Conservation (phyloP, 305 asterid genomes). For the Ajuga reptans region DNA sequence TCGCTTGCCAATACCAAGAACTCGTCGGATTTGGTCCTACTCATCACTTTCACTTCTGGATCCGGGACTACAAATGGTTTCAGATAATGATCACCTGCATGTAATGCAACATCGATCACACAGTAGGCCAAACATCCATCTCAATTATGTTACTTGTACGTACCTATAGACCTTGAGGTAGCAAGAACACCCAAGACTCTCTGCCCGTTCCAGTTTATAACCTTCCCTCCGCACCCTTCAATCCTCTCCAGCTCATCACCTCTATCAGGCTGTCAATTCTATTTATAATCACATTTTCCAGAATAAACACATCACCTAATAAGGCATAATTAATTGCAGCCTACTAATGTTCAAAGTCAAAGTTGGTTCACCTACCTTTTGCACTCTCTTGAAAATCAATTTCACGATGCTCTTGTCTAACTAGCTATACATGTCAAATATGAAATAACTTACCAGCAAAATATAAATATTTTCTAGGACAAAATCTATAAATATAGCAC, state of each 20-base stretch:
- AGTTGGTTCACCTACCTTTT: too few relatives aligned
- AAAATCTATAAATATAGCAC: too few relatives aligned
- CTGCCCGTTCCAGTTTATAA: conserved; percentile 62
- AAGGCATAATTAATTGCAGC: too few relatives aligned
- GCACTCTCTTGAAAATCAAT: too few relatives aligned
- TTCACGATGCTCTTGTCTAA: too few relatives aligned
- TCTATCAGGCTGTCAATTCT: conserved; percentile 53
- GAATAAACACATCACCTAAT: too few relatives aligned
- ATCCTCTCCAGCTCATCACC: conserved; percentile 65
- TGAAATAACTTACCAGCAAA: too few relatives aligned
- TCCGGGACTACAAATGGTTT: conserved; percentile 58
- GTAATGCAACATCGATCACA: not conserved
- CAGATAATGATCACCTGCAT: conserved; percentile 63
- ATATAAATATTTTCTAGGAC: too few relatives aligned
- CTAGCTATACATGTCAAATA: too few relatives aligned
- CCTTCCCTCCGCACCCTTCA: conserved; percentile 58
- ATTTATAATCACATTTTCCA: not conserved
- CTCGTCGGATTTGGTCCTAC: conserved; percentile 35
- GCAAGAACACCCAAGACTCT: conserved; percentile 69
- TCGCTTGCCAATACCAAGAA: conserved; percentile 61
- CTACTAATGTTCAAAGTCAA: too few relatives aligned
- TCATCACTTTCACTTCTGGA: conserved; percentile 43
- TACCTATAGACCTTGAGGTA: conserved; percentile 78
- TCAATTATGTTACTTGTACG: too few relatives aligned
- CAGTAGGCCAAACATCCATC: too few relatives aligned